phyloP scores from a whole-genome alignment of 805 yeast species.

The Starmerella floris region DNA sequence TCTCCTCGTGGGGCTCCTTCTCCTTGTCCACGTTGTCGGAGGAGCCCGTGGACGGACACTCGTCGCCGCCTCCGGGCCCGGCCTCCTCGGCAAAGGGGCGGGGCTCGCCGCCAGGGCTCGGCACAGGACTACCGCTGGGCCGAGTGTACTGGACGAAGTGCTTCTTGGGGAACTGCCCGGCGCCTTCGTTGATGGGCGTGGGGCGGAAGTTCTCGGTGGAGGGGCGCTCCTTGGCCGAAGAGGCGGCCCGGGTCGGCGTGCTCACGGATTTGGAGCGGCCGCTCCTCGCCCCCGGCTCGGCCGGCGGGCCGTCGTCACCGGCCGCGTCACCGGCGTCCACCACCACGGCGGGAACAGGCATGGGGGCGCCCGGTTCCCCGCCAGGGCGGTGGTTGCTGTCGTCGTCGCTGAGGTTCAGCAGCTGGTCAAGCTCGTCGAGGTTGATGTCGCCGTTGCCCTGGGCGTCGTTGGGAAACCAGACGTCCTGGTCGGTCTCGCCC shows the following conservation, averaged over 20 bases:
- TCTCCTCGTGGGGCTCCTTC: neutral
- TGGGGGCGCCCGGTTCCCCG: neutral
- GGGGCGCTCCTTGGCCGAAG: neutral
- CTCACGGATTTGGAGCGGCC: no score
- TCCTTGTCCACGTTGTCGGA: neutral
- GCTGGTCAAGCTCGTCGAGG: conserved; percentile 60
- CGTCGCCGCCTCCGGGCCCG: no score
- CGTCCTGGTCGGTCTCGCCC: conserved; percentile 93
- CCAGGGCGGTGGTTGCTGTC: conserved; percentile 5
- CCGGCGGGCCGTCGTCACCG: neutral
- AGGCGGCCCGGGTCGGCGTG: no score
- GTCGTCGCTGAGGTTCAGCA: conserved; percentile 18
- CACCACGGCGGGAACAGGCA: neutral
- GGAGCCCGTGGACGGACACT: neutral
- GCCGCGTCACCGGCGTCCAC: neutral
- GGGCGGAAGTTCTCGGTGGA: neutral
- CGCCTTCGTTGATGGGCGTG: neutral
- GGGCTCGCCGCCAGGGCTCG: no score
- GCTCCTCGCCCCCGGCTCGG: no score
- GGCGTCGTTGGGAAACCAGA: conserved; percentile 74
- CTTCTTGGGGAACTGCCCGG: neutral
- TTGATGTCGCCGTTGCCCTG: conserved; percentile 61
- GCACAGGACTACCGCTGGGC: no score
- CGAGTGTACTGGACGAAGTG: neutral
- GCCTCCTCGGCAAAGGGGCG: no score